A percentile compares a stretch with the other conserved stretches of the same genome.
These are phyloP conservation scores for Phytophthora meadii DNA, from an alignment of 352 stramenopile species.

Conservation along the genomic window DNA sequence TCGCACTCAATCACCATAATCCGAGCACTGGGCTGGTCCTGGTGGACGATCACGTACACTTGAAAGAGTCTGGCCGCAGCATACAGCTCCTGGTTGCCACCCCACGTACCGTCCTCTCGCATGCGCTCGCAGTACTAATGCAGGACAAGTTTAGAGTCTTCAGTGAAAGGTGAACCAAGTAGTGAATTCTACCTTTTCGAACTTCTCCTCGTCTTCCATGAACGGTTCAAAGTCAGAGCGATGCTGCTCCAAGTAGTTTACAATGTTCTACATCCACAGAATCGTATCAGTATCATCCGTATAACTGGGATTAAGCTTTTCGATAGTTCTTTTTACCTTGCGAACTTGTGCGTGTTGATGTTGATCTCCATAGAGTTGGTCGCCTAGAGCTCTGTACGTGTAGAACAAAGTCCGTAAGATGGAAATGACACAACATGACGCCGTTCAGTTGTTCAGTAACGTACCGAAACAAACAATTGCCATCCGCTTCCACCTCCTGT, in stretches of 20 bases:
- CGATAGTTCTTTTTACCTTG: slow-evolving; percentile 40
- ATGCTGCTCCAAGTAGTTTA: slow-evolving; percentile 77
- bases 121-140: slow-evolving; percentile 80
- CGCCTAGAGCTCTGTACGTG: slow-evolving; percentile 58
- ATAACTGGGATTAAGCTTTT: no score
- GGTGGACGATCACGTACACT: slow-evolving; percentile 81
- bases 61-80: slow-evolving; percentile 74
- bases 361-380: slow-evolving; percentile 82
- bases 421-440: no score
- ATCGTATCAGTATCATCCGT: background rate
- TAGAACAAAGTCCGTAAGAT: no score
- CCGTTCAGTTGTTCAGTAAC: background rate
- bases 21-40: slow-evolving; percentile 50
- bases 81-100: slow-evolving; percentile 85
- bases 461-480: slow-evolving; percentile 87
- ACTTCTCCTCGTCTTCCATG: slow-evolving; percentile 90
- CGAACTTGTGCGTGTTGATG: slow-evolving; percentile 70
- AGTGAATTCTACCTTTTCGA: slow-evolving; percentile 41
- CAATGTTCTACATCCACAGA: slow-evolving; percentile 53
- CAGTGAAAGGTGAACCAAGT: no score
- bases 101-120: slow-evolving; percentile 82
- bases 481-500: slow-evolving; percentile 81
- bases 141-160: background rate
- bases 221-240: slow-evolving; percentile 84
- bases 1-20: slow-evolving; percentile 84